phyloP scores from a whole-genome alignment of 2,329 filamentous ascomycete genomes.

The Cladorrhinum sp. region DNA sequence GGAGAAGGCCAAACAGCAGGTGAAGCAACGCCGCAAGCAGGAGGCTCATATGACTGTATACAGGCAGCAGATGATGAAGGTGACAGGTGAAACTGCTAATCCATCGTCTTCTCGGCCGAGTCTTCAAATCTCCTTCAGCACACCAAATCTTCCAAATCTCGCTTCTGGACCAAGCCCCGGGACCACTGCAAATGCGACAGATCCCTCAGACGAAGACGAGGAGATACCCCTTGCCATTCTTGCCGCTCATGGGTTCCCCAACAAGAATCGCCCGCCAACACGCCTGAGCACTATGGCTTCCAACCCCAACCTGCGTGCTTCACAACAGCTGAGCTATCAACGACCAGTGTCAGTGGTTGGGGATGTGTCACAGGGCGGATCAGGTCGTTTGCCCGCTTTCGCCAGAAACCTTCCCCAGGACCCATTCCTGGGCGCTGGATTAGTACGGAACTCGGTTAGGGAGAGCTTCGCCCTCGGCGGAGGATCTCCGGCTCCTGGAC shows the following conservation, averaged over 20 bases:
- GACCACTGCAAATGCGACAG: slow-evolving; percentile 38
- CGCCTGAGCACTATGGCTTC: slow-evolving; percentile 63
- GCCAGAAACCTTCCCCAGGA: slow-evolving; percentile 79
- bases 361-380: slow-evolving; percentile 42
- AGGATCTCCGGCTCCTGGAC: slow-evolving; percentile 42
- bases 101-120: slow-evolving; percentile 49
- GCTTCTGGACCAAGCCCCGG: slow-evolving; percentile 32
- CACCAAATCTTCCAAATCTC: slow-evolving; percentile 53
- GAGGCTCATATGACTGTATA: slow-evolving; percentile 88
- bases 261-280: slow-evolving; percentile 70
- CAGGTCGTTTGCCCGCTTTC: slow-evolving; percentile 69
- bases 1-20: slow-evolving; percentile 69
- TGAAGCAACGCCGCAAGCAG: slow-evolving; percentile 78
- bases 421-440: slow-evolving; percentile 75
- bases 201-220: slow-evolving; percentile 74
- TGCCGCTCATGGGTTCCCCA: slow-evolving; percentile 84
- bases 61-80: slow-evolving; percentile 94
- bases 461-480: slow-evolving; percentile 72
- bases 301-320: slow-evolving; percentile 66
- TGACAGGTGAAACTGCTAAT: slow-evolving; percentile 68
- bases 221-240: slow-evolving; percentile 84
- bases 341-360: slow-evolving; percentile 57
- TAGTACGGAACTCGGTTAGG: slow-evolving; percentile 68
- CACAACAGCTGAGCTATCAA: slow-evolving; percentile 44
- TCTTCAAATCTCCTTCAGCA: slow-evolving; percentile 58